Evolutionary conservation across 768 basidiomycete species (phyloP).

Genomic region (Lactarius deliciosus): DNA sequence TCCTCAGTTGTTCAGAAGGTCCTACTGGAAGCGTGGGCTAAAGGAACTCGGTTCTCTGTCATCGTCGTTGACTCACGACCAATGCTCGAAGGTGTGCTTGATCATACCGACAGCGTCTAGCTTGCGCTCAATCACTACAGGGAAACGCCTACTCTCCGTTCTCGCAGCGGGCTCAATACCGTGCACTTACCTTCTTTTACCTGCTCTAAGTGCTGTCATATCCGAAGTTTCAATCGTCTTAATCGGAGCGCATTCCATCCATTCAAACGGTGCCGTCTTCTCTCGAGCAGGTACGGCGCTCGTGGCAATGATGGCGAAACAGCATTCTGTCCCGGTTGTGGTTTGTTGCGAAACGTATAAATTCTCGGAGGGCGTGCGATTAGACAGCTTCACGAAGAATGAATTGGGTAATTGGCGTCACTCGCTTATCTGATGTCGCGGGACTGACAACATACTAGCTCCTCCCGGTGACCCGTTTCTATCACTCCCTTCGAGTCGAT

Average conservation of each 20-base stretch:
- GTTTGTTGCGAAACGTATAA: slow-evolving; percentile 99
- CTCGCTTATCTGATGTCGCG: not conserved
- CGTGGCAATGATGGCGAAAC: slow-evolving; percentile 95
- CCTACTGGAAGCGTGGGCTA: slow-evolving; percentile 69
- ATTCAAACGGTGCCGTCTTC: slow-evolving; percentile 92
- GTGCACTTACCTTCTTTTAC: slow-evolving; percentile 89
- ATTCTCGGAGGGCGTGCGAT: slow-evolving; percentile 87
- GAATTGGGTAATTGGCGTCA: slow-evolving; percentile 69
- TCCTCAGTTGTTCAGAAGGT: slow-evolving; percentile 95
- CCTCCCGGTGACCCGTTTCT: slow-evolving; percentile 39
- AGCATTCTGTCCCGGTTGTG: slow-evolving; percentile 85
- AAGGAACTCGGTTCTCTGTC: slow-evolving; percentile 81
- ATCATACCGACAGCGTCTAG: slow-evolving; percentile 11
- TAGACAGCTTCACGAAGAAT: slow-evolving; percentile 95
- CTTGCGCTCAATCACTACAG: slow-evolving; percentile 41
- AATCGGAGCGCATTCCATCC: slow-evolving; percentile 90
- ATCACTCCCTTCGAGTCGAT: slow-evolving; percentile 37
- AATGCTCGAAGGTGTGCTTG: slow-evolving; percentile 72
- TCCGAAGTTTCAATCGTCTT: slow-evolving; percentile 82
- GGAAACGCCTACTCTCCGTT: slow-evolving; percentile 71
- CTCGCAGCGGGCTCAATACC: slow-evolving; percentile 71
- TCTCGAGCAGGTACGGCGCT: slow-evolving; percentile 93
- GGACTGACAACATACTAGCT: slow-evolving; percentile 29
- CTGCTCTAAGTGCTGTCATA: slow-evolving; percentile 78
- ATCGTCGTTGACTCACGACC: slow-evolving; percentile 95